Percentiles rank a stretch among this genome's conserved stretches.
These are phyloP conservation scores for Sphaerostilbella broomeana DNA, from an alignment of 2,329 filamentous ascomycete species.

Conservation along the genomic window DNA sequence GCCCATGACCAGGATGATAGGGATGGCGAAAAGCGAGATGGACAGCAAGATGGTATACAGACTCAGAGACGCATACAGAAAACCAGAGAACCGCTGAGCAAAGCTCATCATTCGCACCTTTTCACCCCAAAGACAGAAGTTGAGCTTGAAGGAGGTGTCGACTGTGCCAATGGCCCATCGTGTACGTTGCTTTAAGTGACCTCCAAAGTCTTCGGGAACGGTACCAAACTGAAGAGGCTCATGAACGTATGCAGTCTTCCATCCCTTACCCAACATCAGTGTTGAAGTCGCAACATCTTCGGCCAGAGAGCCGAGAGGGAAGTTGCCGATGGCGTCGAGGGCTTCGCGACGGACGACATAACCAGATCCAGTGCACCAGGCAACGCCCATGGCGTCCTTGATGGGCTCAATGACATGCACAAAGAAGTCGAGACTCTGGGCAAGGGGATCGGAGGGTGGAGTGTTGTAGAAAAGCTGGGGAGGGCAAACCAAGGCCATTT, in stretches of 20 bases:
- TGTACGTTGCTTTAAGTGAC: slow-evolving; percentile 51
- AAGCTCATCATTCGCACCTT: slow-evolving; percentile 46
- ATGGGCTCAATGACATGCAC: slow-evolving; percentile 47
- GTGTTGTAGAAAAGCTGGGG: slow-evolving; percentile 59
- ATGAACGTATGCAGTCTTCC: slow-evolving; percentile 55
- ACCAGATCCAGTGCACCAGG: slow-evolving; percentile 61
- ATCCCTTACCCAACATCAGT: slow-evolving; percentile 52
- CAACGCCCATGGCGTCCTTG: slow-evolving; percentile 46
- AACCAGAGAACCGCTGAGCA: slow-evolving; percentile 53
- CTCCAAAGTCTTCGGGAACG: slow-evolving; percentile 49
- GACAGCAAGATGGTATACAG: slow-evolving; percentile 50
- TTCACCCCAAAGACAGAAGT: slow-evolving; percentile 52
- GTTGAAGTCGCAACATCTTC: slow-evolving; percentile 57
- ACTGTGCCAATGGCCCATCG: slow-evolving; percentile 52
- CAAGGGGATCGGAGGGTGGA: slow-evolving; percentile 50
- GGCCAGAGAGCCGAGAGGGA: slow-evolving; percentile 51
- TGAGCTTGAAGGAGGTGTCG: slow-evolving; percentile 53
- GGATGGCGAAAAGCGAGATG: slow-evolving; percentile 51
- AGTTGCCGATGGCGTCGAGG: slow-evolving; percentile 55
- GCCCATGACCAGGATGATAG: slow-evolving; percentile 51
- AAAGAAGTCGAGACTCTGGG: slow-evolving; percentile 53
- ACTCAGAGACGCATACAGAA: slow-evolving; percentile 49
- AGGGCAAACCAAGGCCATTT: slow-evolving; percentile 53
- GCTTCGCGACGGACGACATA: slow-evolving; percentile 54
- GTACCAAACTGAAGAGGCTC: slow-evolving; percentile 55